Conservation (phyloP, 441 rosid species). For the Eutrema salsugineum region DNA sequence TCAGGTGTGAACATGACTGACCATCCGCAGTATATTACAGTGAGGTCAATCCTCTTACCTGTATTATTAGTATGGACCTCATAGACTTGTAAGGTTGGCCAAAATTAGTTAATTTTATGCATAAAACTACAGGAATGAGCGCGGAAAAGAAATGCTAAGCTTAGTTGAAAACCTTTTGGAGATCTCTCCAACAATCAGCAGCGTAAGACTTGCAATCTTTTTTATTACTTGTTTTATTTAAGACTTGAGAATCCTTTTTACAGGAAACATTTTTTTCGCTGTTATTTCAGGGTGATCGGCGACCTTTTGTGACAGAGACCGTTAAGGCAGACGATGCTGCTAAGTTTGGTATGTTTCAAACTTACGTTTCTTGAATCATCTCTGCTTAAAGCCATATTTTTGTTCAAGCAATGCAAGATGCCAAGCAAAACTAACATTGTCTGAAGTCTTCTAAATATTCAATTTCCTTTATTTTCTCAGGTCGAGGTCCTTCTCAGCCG, state of each 20-base stretch:
- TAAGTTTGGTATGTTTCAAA: constrained; percentile 59
- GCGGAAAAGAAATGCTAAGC: constrained; percentile 85
- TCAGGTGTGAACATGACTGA: constrained; percentile 83
- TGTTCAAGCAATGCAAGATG: background rate
- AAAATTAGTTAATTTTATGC: constrained; percentile 4
- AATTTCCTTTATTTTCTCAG: constrained; percentile 32
- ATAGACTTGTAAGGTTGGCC: background rate
- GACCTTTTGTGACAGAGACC: constrained; percentile 90
- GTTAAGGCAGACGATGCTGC: constrained; percentile 95
- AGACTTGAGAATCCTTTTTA: background rate
- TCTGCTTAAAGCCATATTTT: background rate
- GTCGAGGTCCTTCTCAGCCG: constrained; percentile 90
- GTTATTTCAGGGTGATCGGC: constrained; percentile 64
- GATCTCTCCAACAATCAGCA: constrained; percentile 71
- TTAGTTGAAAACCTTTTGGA: constrained; percentile 76
- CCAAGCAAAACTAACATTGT: background rate
- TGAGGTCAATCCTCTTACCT: constrained; percentile 46
- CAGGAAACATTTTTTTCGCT: background rate
- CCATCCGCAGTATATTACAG: constrained; percentile 93
- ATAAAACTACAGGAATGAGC: constrained; percentile 63
- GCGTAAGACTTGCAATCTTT: constrained; percentile 49
- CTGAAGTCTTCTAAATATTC: background rate
- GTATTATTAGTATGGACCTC: background rate
- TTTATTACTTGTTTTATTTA: background rate
- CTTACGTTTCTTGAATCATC: background rate